A percentile compares a stretch with the other conserved stretches of the same genome.
Evolutionary conservation across 2,329 filamentous ascomycete species (phyloP).

Genomic region (Volutella citrinella): DNA sequence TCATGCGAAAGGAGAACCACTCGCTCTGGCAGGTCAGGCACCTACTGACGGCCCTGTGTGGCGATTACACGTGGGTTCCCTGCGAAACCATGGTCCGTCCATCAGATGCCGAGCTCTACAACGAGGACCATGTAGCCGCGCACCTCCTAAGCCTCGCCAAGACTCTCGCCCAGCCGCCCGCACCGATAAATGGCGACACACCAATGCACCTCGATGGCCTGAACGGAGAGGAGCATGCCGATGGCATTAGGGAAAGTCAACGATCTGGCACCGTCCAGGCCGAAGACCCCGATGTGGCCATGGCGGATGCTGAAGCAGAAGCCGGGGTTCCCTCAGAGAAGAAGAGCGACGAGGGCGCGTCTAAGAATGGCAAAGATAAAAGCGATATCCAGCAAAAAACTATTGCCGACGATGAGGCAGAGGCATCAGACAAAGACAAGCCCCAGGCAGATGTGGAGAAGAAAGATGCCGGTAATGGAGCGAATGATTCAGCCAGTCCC

Average conservation of each 20-base stretch:
- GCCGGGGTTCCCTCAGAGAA: neutral
- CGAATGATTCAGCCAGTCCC: constrained; percentile 2
- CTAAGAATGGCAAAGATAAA: constrained; percentile 8
- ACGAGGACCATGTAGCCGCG: constrained; percentile 42
- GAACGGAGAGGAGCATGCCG: constrained; percentile 4
- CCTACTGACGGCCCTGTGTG: constrained; percentile 68
- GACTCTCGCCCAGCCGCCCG: constrained; percentile 6
- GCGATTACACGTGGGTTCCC: constrained; percentile 68
- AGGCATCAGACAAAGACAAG: neutral
- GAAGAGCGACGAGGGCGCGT: constrained; percentile 5
- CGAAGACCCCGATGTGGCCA: constrained; percentile 25
- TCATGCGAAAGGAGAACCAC: constrained; percentile 72
- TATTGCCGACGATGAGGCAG: constrained; percentile 11
- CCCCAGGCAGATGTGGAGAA: neutral
- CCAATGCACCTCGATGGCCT: constrained; percentile 12
- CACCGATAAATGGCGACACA: constrained; percentile 21
- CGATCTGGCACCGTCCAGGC: constrained; percentile 10
- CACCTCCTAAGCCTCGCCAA: constrained; percentile 32
- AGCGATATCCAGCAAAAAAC: constrained; percentile 2
- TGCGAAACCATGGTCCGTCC: constrained; percentile 56
- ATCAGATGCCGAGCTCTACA: constrained; percentile 55
- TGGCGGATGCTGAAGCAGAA: constrained; percentile 28
- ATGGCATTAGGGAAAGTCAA: constrained; percentile 6
- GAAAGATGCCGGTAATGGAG: constrained; percentile 1
- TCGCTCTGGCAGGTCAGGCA: constrained; percentile 73